Conservation (phyloP, 1,139 yeast genomes). For the Candida dubliniensis region DNA sequence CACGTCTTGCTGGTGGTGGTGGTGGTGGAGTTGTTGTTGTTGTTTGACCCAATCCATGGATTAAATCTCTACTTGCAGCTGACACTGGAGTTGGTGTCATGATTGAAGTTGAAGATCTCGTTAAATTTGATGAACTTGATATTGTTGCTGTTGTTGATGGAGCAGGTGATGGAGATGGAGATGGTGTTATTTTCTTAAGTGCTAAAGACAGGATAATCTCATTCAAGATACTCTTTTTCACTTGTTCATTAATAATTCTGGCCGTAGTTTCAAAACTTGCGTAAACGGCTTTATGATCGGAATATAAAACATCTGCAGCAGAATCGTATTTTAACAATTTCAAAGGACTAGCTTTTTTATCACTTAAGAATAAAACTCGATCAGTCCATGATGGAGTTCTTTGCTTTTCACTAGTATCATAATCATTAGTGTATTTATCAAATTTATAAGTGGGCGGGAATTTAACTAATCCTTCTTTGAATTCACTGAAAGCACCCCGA, state of each 20-base stretch:
- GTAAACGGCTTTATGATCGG: slow-evolving; percentile 92
- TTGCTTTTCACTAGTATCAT: slow-evolving; percentile 89
- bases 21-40: slow-evolving; percentile 2
- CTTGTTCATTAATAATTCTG: slow-evolving; percentile 54
- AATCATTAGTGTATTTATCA: slow-evolving; percentile 80
- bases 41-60: not conserved
- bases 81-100: not conserved
- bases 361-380: slow-evolving; percentile 59
- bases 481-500: slow-evolving; percentile 71
- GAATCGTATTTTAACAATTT: slow-evolving; percentile 61
- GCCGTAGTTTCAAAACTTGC: slow-evolving; percentile 70
- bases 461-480: slow-evolving; percentile 72
- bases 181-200: not conserved
- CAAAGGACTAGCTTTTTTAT: slow-evolving; percentile 46
- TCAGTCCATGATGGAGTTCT: slow-evolving; percentile 98
- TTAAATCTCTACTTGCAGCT: not conserved
- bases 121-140: slow-evolving; percentile 21
- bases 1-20: not conserved
- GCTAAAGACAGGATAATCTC: not conserved
- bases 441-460: slow-evolving; percentile 93
- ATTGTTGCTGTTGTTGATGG: slow-evolving; percentile 16
- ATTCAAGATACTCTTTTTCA: slow-evolving; percentile 18
- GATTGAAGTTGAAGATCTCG: not conserved
- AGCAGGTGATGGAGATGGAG: not conserved
- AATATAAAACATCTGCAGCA: slow-evolving; percentile 54